Base-by-base conservation (phyloP, 768 basidiomycete species). In the Guyanaporus albipodus region DNA sequence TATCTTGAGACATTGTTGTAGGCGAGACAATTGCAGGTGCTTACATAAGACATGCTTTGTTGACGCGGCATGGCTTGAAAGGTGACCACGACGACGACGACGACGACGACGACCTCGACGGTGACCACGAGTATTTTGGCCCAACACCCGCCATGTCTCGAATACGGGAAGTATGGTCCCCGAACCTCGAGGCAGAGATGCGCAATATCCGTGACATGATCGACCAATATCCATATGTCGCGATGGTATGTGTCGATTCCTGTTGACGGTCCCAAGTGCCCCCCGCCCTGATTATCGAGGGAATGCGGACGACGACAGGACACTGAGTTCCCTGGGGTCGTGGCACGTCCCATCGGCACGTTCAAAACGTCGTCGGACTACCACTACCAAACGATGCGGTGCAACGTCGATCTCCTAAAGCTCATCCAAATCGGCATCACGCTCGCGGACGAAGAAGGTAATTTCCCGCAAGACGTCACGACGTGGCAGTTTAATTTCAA, bases 401-500 rank as follows among this genome's bases (percentile, higher is more conserved):
- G 94, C 73, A 99, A 99, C 69, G 96, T 98, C 60, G 96, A 99
- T 76, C 74, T 98, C 39, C 78, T 99, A 56, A 92, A 91, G 73
- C 89, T 98, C 70, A 97, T 99, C 41, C 96, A 99, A 71, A 83
- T 98, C 50, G 96, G 96, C 6, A 79, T 99, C 54, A 96, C 96
- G 6, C 73, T 99, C 23, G 86, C 90, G 32, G 92, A 98, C 66
- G 92, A 94, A 64, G 82, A 96, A 26, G 96, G 96, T 5, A 86
- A 93, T 61, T 83, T 85, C 47, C 91, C 94, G 10, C 83, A 83
- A 56, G 94, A 95, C 43, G 80, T 85, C 28, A 87, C 88, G 24
- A 96, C 94, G 43, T 99, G 96, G 96, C 96, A 99, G 68, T 99
- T 99, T 73, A 99, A 99, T 68, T 98, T 99, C 73, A 80, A 79